Evolutionary conservation across 164 flowering plant species (phyloP).

Genomic region (Umbilicus rupestris): DNA sequence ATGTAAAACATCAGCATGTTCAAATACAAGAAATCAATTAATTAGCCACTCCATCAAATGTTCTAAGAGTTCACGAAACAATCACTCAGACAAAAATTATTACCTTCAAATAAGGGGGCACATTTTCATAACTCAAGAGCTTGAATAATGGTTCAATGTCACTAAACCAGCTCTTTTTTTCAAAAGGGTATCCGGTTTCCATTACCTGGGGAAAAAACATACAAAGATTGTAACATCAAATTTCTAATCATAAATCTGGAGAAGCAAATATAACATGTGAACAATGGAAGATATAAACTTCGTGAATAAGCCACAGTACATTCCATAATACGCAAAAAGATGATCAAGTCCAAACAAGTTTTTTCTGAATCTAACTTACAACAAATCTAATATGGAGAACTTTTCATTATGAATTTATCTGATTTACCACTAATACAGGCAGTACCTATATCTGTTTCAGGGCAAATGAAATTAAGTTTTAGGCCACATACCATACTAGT

Average conservation of each 20-base stretch:
- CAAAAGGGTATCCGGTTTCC: constrained; percentile 74
- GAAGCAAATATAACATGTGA: background rate
- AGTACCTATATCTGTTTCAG: too few species aligned
- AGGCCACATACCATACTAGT: too few species aligned
- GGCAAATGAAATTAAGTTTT: too few species aligned
- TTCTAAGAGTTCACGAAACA: background rate
- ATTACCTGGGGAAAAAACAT: constrained; percentile 44
- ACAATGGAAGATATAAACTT: background rate
- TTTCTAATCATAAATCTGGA: background rate
- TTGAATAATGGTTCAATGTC: constrained; percentile 96
- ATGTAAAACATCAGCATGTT: background rate
- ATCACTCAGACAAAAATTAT: background rate
- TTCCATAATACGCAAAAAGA: background rate
- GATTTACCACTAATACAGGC: too few species aligned
- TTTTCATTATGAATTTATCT: too few species aligned
- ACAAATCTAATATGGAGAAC: background rate
- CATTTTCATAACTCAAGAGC: constrained; percentile 92
- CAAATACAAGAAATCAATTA: background rate
- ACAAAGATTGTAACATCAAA: background rate
- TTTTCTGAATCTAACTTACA: background rate
- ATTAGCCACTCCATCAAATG: background rate
- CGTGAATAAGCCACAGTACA: background rate
- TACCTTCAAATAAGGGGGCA: constrained; percentile 95
- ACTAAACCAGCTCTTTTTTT: constrained; percentile 83
- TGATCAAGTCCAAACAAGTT: too few species aligned